phyloP scores from a whole-genome alignment of 345 rosid genomes.

The Cardamine occulta region DNA sequence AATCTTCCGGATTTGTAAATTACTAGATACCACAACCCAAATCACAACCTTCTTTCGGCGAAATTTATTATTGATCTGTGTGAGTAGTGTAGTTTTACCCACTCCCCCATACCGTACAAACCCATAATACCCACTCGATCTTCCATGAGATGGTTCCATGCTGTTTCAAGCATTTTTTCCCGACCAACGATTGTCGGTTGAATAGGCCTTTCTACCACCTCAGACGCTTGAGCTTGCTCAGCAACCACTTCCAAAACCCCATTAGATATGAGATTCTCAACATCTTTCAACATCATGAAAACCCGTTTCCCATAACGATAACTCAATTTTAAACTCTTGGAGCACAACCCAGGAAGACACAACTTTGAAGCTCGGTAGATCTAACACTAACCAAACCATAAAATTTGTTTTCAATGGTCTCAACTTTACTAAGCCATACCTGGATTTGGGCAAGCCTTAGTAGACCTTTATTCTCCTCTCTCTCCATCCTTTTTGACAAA shows the following conservation, averaged over 20 bases:
- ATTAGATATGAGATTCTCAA: not conserved
- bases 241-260: constrained; percentile 22
- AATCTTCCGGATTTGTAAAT: no score
- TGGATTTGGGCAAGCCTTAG: no score
- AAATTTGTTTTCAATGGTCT: no score
- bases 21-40: no score
- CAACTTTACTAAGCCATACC: no score
- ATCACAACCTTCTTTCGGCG: no score
- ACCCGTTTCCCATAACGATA: constrained; percentile 14
- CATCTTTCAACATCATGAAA: not conserved
- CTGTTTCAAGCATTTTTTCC: not conserved
- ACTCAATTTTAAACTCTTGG: not conserved
- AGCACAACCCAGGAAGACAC: constrained; percentile 21
- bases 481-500: no score
- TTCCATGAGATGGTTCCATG: constrained; percentile 13
- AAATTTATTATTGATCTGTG: not conserved
- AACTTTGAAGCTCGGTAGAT: not conserved
- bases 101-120: not conserved
- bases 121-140: constrained; percentile 23
- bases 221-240: not conserved
- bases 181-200: constrained; percentile 11
- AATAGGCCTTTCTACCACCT: not conserved
- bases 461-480: no score
- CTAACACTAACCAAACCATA: not conserved
- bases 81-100: not conserved